Conservation (phyloP, 2,329 filamentous ascomycete genomes). For the Penicillium sp. region DNA sequence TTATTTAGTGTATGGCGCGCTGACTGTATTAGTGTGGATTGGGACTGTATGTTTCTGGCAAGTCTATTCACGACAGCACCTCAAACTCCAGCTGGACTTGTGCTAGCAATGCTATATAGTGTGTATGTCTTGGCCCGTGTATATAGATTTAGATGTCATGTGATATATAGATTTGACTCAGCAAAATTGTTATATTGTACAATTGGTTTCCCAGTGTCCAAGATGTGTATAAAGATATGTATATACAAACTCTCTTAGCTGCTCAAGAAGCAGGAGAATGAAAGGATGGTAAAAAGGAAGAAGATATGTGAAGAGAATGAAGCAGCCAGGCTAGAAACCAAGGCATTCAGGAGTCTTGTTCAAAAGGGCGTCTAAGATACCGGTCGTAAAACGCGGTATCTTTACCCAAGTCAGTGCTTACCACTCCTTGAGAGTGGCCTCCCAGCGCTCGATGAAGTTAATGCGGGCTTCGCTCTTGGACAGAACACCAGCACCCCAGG, state of each 20-base stretch:
- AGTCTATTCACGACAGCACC: conserved; percentile 37
- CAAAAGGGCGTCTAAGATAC: background rate
- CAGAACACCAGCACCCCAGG: background rate
- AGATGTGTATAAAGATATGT: background rate
- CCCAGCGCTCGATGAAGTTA: background rate
- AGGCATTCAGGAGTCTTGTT: background rate
- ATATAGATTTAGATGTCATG: background rate
- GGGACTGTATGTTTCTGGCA: conserved; percentile 43
- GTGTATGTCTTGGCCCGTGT: background rate
- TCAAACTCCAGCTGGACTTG: conserved; percentile 41
- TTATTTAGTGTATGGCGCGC: background rate
- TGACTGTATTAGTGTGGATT: conserved; percentile 36
- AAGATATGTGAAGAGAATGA: background rate
- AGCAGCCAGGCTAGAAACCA: background rate
- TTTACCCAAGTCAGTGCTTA: background rate
- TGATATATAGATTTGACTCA: background rate
- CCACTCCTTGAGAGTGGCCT: background rate
- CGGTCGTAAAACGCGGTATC: background rate
- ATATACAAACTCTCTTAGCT: background rate
- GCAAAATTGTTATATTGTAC: background rate
- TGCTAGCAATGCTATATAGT: conserved; percentile 33
- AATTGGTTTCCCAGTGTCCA: background rate
- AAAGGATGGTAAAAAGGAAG: background rate
- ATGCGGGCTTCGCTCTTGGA: background rate
- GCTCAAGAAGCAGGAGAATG: background rate